phyloP scores from a whole-genome alignment of 192 early-diverging fungal genomes.

The Rhizophagus sp. region DNA sequence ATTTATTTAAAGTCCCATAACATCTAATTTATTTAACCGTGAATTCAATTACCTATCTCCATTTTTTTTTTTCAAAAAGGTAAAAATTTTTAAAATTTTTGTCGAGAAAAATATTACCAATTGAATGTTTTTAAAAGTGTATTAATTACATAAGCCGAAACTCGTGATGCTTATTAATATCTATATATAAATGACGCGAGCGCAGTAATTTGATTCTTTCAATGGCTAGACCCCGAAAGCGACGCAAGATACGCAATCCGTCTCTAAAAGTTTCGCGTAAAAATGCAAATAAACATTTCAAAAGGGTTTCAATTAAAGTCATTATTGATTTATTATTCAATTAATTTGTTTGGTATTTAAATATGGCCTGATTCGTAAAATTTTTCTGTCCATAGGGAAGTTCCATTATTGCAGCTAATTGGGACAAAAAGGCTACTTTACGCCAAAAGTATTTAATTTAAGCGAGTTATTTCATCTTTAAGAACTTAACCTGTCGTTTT shows the following conservation, averaged over 20 bases:
- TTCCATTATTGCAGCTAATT: slow-evolving; percentile 62
- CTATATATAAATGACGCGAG: no score
- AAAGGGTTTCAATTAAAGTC: slow-evolving; percentile 57
- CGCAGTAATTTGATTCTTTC: not conserved
- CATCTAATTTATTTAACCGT: no score
- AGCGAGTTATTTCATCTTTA: not conserved
- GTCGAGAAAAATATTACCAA: no score
- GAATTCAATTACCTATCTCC: no score
- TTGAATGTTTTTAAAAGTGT: no score
- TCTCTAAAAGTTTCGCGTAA: slow-evolving; percentile 61
- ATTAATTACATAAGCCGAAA: no score
- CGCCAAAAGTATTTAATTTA: slow-evolving; percentile 60
- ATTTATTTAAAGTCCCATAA: no score
- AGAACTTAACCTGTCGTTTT: not conserved
- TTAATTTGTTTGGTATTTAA: slow-evolving; percentile 7
- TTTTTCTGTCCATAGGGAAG: slow-evolving; percentile 41
- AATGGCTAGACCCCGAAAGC: slow-evolving; percentile 65
- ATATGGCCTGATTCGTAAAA: not conserved
- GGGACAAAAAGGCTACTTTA: slow-evolving; percentile 68
- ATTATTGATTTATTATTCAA: not conserved
- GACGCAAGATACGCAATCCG: slow-evolving; percentile 66
- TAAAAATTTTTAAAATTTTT: no score
- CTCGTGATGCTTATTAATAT: no score
- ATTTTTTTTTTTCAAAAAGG: no score
- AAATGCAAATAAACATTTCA: slow-evolving; percentile 63